phyloP scores from a whole-genome alignment of 495 filamentous ascomycete species.

The Hypoxylon perforatum region DNA sequence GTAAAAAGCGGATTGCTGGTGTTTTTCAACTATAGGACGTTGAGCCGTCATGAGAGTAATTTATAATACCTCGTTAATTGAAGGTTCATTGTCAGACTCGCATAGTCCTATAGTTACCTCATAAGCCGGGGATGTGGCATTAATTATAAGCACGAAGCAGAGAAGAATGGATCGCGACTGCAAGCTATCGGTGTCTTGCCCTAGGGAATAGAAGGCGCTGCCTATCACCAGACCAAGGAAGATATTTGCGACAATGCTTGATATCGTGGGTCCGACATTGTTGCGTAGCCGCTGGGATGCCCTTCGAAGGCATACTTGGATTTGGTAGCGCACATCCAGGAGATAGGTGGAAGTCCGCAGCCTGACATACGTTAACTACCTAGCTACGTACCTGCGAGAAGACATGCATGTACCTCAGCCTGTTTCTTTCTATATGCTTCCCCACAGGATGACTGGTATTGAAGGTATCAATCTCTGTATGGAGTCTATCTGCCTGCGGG shows the following conservation, averaged over 20 bases:
- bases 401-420: too few species aligned
- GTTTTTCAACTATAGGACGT: conserved; percentile 73
- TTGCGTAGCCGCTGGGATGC: conserved; percentile 63
- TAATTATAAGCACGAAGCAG: conserved; percentile 60
- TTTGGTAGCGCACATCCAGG: neutral
- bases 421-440: too few species aligned
- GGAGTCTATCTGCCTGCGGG: conserved; percentile 63
- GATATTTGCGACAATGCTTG: conserved; percentile 48
- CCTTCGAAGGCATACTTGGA: conserved; percentile 59
- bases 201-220: conserved; percentile 56
- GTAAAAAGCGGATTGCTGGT: conserved; percentile 73
- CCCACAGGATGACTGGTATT: conserved; percentile 41
- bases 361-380: neutral
- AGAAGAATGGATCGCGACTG: conserved; percentile 10
- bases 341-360: neutral
- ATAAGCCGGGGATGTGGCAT: conserved; percentile 50
- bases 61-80: too few species aligned
- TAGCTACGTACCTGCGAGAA: neutral
- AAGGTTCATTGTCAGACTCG: neutral
- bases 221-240: conserved; percentile 59
- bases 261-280: conserved; percentile 48
- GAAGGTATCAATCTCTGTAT: conserved; percentile 71
- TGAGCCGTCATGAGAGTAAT: conserved; percentile 59
- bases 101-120: conserved; percentile 55
- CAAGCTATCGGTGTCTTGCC: neutral